Base-by-base conservation (phyloP, 139 green algal genomes). In the Eudorina sp. region DNA sequence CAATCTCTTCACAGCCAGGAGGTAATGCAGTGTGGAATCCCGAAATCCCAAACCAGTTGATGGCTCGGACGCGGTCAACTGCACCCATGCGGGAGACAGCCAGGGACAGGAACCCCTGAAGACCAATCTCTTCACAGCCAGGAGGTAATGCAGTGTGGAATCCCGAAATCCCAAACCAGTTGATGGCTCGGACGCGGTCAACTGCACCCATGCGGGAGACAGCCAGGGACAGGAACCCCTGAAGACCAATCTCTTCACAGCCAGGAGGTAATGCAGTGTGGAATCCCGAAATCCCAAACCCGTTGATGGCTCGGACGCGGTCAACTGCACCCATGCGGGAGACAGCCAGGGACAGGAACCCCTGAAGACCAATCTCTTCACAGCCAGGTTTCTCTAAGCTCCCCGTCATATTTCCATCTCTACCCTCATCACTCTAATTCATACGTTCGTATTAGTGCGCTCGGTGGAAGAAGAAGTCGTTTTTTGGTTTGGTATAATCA, bases 401-500 rank as follows among this genome's bases (percentile, higher is more conserved):
- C n/a, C n/a, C n/a, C 34, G n/a, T n/a, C n/a, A n/a, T n/a, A n/a
- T n/a, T n/a, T n/a, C n/a, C n/a, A n/a, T n/a, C n/a, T n/a, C n/a
- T n/a, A n/a, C n/a, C n/a, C n/a, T n/a, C n/a, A n/a, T n/a, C n/a
- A n/a, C n/a, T n/a, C n/a, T n/a, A n/a, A n/a, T n/a, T n/a, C n/a
- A n/a, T n/a, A n/a, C n/a, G n/a, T n/a, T n/a, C n/a, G n/a, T n/a
- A 48, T n/a, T n/a, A n/a, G n/a, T 38, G 58, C 73, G 84, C 89
- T 92, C 89, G 68, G 89, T 89, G 84, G 84, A 92, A 92, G 84
- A 68, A 92, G 89, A 92, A 92, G 89, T 92, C 89, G 89, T 90
- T 86, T 90, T 79, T 84, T 73, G 58, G 34, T 64, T 51, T 69
- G 46, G 9, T 92, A 74, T 86, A 90, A 90, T 92, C 89, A 92